Evolutionary conservation across 768 basidiomycete genomes (phyloP), one percentile per base, ranked within the genome.

Genomic region (Solioccasus polychromus): DNA sequence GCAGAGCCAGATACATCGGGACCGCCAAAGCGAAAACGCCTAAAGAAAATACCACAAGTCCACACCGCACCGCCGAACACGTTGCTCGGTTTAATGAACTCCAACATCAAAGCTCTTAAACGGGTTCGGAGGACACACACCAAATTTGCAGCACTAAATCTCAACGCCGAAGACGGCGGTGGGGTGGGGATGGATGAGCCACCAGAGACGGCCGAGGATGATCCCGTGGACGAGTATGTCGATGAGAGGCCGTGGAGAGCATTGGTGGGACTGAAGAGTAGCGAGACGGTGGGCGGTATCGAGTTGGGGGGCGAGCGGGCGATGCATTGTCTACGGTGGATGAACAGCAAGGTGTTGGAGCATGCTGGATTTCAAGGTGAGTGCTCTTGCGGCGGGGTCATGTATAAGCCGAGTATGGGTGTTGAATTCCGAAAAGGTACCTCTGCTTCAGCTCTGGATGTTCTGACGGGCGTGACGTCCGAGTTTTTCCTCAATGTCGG

Each of bases 321-420:
- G 8, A 65, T 69, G 35, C 75, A 80, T 44, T 93, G 85, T 68
- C 59, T 85, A 58, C 71, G 74, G 53, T 91, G 83, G 88, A 78
- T 80, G 76, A 72, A 78, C 19, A 68, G 70, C 42, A 92, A 89
- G 69, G 74, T 95, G 40, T 59, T 96, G 56, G 92, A 95, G 55
- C 94, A 96, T 71, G 75, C 77, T 38, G 93, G 93, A 2, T 96
- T 96, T 59, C 94, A 96, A 74, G 90, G 92, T 87, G 45, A 45
- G 82, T 67, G 46, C 14, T n/a, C n/a, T 34, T 18, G 31, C 25
- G 24, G 44, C 18, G 26, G 22, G 30, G 4, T 35, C 26, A 4
- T 32, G 18, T 14, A 30, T 10, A 7, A 24, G 30, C 24, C 22
- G 35, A 24, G 26, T n/a, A 12, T 23, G 37, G 10, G 25, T 5